A percentile compares a stretch with the other conserved stretches of the same genome.
phyloP scores from a whole-genome alignment of 495 filamentous ascomycete genomes.

The Rusavskia elegans region DNA sequence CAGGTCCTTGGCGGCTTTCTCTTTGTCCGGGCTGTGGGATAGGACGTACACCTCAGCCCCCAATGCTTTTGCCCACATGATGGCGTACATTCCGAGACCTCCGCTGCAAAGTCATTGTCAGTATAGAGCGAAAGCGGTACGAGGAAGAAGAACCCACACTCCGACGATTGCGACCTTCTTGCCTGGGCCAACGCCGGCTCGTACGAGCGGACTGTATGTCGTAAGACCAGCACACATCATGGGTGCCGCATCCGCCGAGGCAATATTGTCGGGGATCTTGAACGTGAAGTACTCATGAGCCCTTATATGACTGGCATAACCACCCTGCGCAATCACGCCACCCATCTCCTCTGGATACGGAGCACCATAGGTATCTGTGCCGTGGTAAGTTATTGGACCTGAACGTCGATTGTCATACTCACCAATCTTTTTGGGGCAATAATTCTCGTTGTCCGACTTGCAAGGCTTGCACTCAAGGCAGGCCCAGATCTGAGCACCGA shows the following conservation, averaged over 20 bases:
- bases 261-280: slow-evolving; percentile 61
- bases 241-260: slow-evolving; percentile 52
- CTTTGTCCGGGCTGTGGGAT: slow-evolving; percentile 50
- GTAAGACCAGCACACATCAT: slow-evolving; percentile 88
- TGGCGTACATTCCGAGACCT: slow-evolving; percentile 59
- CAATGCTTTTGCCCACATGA: slow-evolving; percentile 55
- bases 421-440: slow-evolving; percentile 49
- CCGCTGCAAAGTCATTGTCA: slow-evolving; percentile 28
- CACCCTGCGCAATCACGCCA: slow-evolving; percentile 46
- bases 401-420: neutral
- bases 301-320: slow-evolving; percentile 53
- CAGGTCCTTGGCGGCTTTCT: slow-evolving; percentile 48
- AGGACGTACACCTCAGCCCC: slow-evolving; percentile 59
- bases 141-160: slow-evolving; percentile 18
- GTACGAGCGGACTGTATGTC: slow-evolving; percentile 59
- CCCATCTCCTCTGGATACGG: slow-evolving; percentile 38
- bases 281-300: slow-evolving; percentile 57
- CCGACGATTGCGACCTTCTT: slow-evolving; percentile 36
- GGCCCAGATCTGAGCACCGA: slow-evolving; percentile 61
- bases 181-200: slow-evolving; percentile 8
- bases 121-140: neutral
- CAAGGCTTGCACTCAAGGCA: slow-evolving; percentile 56
- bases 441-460: slow-evolving; percentile 62
- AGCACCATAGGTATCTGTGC: slow-evolving; percentile 45
- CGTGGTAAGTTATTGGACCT: neutral